Conservation (phyloP, 768 basidiomycete genomes). For the Suillus occidentalis region DNA sequence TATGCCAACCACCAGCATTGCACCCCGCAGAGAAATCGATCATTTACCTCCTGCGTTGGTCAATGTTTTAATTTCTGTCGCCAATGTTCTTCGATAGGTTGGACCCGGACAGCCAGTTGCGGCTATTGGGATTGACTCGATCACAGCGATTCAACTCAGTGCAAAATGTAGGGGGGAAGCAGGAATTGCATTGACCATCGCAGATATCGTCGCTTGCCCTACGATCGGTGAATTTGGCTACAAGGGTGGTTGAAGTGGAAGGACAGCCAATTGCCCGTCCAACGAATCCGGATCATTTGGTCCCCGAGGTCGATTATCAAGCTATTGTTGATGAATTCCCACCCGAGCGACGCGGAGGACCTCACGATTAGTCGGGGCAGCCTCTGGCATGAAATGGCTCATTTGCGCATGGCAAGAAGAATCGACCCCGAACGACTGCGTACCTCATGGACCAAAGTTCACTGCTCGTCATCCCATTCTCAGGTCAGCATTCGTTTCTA, state of each 20-base stretch:
- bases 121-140: slow-evolving; percentile 50
- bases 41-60: slow-evolving; percentile 16
- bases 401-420: slow-evolving; percentile 45
- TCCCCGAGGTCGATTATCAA: slow-evolving; percentile 16
- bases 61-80: slow-evolving; percentile 14
- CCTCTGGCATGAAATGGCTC: slow-evolving; percentile 37
- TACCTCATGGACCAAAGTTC: slow-evolving; percentile 39
- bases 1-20: not conserved
- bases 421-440: slow-evolving; percentile 31
- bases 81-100: slow-evolving; percentile 33
- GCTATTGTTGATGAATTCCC: slow-evolving; percentile 18
- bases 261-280: not conserved
- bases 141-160: slow-evolving; percentile 46
- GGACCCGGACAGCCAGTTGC: slow-evolving; percentile 34
- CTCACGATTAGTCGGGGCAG: slow-evolving; percentile 22
- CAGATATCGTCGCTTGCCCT: slow-evolving; percentile 41
- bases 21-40: not conserved
- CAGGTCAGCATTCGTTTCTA: slow-evolving; percentile 41
- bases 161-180: slow-evolving; percentile 38
- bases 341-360: slow-evolving; percentile 7
- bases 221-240: slow-evolving; percentile 34
- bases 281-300: not conserved
- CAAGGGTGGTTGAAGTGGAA: slow-evolving; percentile 9
- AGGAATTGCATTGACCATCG: slow-evolving; percentile 35
- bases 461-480: slow-evolving; percentile 38